Evolutionary conservation across 148 eudicot genomes (phyloP).

Genomic region (Camellia japonica): DNA sequence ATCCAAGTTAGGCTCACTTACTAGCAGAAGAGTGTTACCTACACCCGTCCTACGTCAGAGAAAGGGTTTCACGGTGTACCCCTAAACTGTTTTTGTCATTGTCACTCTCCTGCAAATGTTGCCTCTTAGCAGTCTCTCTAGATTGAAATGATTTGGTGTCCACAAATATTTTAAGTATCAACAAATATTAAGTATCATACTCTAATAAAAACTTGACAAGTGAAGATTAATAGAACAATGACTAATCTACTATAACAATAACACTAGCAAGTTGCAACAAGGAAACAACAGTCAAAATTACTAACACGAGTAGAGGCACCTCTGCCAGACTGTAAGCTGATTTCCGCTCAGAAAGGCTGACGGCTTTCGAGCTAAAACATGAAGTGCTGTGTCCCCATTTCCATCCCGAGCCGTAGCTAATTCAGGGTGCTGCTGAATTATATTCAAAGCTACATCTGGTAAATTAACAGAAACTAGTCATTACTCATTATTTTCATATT

Average conservation of each 20-base stretch:
- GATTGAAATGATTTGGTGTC: background rate
- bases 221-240: background rate
- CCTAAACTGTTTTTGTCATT: background rate
- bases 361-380: constrained; percentile 14
- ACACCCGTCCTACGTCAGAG: background rate
- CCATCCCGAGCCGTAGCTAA: constrained; percentile 10
- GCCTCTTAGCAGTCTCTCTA: background rate
- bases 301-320: constrained; percentile 12
- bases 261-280: background rate
- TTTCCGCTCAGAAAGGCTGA: constrained; percentile 13
- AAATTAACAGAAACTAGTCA: background rate
- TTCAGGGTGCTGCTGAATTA: background rate
- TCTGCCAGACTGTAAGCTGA: constrained; percentile 4
- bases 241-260: background rate
- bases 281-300: background rate
- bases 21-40: too few species aligned
- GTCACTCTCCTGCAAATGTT: background rate
- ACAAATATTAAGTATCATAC: background rate
- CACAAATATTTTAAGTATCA: background rate
- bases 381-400: constrained; percentile 21
- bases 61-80: background rate
- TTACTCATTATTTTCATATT: background rate
- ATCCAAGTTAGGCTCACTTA: too few species aligned
- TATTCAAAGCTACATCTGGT: constrained; percentile 14
- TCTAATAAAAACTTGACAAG: background rate